Evolutionary conservation across 139 green algal genomes (phyloP).

Genomic region (Coelastrella sp.): DNA sequence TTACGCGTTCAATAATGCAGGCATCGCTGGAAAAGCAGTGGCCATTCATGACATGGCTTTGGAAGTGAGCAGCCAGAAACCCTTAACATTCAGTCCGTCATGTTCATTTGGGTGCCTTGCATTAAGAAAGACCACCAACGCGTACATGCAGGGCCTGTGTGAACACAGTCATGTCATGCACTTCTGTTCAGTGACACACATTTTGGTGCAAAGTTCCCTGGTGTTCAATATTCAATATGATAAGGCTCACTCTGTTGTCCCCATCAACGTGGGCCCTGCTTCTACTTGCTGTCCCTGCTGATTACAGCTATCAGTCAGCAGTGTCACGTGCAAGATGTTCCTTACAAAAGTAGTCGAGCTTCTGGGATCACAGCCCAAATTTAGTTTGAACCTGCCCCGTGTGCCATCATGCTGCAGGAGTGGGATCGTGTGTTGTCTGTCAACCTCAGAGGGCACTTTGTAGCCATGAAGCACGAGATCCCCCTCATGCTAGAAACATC

Average conservation of each 20-base stretch:
- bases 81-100: not conserved
- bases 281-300: too few species aligned
- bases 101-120: too few species aligned
- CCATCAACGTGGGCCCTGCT: too few species aligned
- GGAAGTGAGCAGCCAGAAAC: not conserved
- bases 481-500: conserved; percentile 43
- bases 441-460: conserved; percentile 44
- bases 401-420: conserved; percentile 9
- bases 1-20: conserved; percentile 50
- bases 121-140: not conserved
- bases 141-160: too few species aligned
- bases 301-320: too few species aligned
- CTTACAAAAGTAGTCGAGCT: not conserved
- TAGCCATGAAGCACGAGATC: conserved; percentile 39
- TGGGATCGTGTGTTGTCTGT: conserved; percentile 40
- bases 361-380: not conserved
- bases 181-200: too few species aligned
- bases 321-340: too few species aligned
- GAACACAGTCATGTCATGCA: too few species aligned
- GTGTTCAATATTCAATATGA: too few species aligned
- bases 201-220: too few species aligned
- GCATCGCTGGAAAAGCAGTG: not conserved
- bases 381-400: not conserved
- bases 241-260: too few species aligned
- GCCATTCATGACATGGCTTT: not conserved